Conservation (phyloP, 306 rosid species). For the Arachis stenosperma region DNA sequence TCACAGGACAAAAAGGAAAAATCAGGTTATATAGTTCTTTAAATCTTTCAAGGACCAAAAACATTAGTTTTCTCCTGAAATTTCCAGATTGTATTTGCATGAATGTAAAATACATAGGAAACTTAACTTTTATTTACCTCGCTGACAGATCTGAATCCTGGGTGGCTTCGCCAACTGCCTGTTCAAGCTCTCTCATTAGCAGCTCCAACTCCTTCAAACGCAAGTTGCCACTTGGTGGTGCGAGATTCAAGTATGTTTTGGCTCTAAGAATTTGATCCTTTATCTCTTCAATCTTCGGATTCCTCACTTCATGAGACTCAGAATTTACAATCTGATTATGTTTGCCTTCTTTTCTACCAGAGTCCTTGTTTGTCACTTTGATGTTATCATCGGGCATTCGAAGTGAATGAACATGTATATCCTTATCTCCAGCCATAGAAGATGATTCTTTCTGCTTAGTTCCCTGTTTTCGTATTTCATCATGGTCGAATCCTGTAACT, state of each 20-base stretch:
- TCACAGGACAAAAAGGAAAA: too few species aligned
- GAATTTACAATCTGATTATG: slow-evolving; percentile 42
- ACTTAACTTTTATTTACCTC: slow-evolving; percentile 50
- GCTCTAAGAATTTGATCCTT: slow-evolving; percentile 89
- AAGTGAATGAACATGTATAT: slow-evolving; percentile 41
- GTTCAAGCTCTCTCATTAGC: slow-evolving; percentile 79
- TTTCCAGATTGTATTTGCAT: neutral
- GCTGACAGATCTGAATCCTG: slow-evolving; percentile 72
- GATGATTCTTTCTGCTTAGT: slow-evolving; percentile 45
- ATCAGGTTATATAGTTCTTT: too few species aligned
- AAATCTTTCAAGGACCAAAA: too few species aligned
- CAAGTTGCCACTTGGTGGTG: slow-evolving; percentile 70
- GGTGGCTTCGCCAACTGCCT: slow-evolving; percentile 62
- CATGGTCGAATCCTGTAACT: slow-evolving; percentile 55
- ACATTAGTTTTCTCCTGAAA: too few species aligned
- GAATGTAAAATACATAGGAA: slow-evolving; percentile 7
- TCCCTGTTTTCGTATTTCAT: slow-evolving; percentile 41
- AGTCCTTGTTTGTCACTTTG: slow-evolving; percentile 37
- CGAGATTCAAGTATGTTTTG: slow-evolving; percentile 69
- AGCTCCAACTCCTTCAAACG: slow-evolving; percentile 81
- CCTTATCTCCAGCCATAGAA: slow-evolving; percentile 57
- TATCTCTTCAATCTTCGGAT: slow-evolving; percentile 68
- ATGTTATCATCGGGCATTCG: slow-evolving; percentile 41
- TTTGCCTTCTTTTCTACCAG: slow-evolving; percentile 37
- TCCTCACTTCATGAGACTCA: slow-evolving; percentile 44